These are phyloP conservation scores for Wickerhamomyces bovis DNA, from an alignment of 805 yeast species.

Conservation along the genomic window DNA sequence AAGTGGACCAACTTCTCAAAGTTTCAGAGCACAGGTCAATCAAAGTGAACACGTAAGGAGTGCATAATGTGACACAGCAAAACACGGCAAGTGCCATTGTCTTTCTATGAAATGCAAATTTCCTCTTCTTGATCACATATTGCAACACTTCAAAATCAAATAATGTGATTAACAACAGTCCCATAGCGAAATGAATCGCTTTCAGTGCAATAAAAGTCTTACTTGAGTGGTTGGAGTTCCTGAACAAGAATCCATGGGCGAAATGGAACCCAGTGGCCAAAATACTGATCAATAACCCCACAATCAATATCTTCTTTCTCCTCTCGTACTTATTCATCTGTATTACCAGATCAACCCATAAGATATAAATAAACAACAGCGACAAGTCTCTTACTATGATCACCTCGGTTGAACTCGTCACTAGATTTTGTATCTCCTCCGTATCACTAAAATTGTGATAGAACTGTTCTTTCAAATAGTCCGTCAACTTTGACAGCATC, in stretches of 20 bases:
- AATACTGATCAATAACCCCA: constrained; percentile 29
- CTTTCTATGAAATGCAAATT: constrained; percentile 39
- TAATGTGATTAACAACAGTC: constrained; percentile 26
- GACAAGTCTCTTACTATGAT: constrained; percentile 36
- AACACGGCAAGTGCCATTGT: constrained; percentile 45
- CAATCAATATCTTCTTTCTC: constrained; percentile 24
- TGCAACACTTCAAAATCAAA: constrained; percentile 30
- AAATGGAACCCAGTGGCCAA: constrained; percentile 24
- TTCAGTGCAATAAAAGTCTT: constrained; percentile 15
- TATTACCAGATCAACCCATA: constrained; percentile 47
- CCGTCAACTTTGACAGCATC: constrained; percentile 40
- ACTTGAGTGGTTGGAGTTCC: constrained; percentile 1
- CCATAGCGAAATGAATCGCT: constrained; percentile 25
- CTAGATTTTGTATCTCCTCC: constrained; percentile 29
- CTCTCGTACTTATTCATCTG: constrained; percentile 30
- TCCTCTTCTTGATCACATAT: constrained; percentile 33
- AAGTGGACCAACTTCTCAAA: constrained; percentile 45
- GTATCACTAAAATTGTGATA: constrained; percentile 48
- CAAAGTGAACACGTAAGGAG: constrained; percentile 32
- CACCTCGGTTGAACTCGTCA: constrained; percentile 33
- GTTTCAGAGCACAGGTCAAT: constrained; percentile 33
- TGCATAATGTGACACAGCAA: constrained; percentile 32
- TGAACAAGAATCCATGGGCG: constrained; percentile 14
- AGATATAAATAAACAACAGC: constrained; percentile 41
- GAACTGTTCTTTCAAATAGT: constrained; percentile 45